phyloP scores from a whole-genome alignment of 2,329 filamentous ascomycete species.

The Microdochium trichocladiopsis region DNA sequence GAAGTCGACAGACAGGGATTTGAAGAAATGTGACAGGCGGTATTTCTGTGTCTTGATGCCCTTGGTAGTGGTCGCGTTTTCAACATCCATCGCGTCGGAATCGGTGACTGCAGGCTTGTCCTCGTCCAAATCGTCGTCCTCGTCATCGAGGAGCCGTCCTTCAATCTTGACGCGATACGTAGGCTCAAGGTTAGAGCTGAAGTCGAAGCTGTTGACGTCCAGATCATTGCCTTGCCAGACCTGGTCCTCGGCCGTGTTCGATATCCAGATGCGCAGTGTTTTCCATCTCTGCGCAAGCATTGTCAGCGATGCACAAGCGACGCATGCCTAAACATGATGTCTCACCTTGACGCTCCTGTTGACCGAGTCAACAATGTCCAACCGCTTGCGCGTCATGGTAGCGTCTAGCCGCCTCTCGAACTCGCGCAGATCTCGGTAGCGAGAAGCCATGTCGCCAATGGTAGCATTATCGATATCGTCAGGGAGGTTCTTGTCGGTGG shows the following conservation, averaged over 20 bases:
- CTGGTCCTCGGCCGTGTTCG: conserved; percentile 90
- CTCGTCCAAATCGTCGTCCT: conserved; percentile 41
- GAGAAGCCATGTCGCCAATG: conserved; percentile 72
- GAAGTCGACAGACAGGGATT: conserved; percentile 67
- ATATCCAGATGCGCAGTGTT: conserved; percentile 88
- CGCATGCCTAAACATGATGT: conserved; percentile 1
- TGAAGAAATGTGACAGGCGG: conserved; percentile 75
- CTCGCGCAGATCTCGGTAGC: conserved; percentile 80
- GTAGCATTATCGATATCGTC: conserved; percentile 80
- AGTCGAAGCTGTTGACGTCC: conserved; percentile 73
- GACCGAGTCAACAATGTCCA: conserved; percentile 81
- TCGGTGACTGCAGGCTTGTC: conserved; percentile 24
- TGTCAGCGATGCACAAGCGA: conserved; percentile 5
- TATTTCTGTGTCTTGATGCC: conserved; percentile 34
- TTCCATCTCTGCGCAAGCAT: conserved; percentile 53
- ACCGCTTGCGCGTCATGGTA: conserved; percentile 85
- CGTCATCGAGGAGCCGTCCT: conserved; percentile 71
- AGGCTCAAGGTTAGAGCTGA: conserved; percentile 68
- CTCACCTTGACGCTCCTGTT: conserved; percentile 64
- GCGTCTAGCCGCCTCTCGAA: conserved; percentile 85
- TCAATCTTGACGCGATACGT: conserved; percentile 90
- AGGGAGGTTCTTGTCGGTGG: conserved; percentile 90
- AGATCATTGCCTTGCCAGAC: conserved; percentile 74
- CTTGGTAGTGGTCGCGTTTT: conserved; percentile 37
- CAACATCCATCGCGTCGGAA: conserved; percentile 47